Evolutionary conservation across 2,329 filamentous ascomycete species (phyloP).

Genomic region (Aureobasidium sp.): DNA sequence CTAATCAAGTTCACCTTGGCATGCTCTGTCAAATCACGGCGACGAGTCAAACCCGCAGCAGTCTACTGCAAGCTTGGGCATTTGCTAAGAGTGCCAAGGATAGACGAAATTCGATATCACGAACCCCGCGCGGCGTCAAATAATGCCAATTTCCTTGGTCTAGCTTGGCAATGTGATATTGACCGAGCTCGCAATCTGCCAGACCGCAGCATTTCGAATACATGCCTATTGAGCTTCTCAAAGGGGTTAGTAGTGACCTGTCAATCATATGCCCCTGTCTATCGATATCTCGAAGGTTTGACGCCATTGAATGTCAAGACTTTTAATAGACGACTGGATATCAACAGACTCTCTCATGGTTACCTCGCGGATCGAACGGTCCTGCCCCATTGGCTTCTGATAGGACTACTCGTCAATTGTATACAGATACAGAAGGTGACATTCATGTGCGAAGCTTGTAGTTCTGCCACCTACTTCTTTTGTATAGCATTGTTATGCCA

Average conservation of each 20-base stretch:
- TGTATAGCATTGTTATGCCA: not conserved
- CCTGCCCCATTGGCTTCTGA: conserved; percentile 1
- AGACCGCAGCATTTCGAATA: not conserved
- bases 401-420: not conserved
- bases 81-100: conserved; percentile 5
- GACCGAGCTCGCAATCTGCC: not conserved
- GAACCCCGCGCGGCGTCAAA: not conserved
- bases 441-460: not conserved
- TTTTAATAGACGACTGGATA: not conserved
- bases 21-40: not conserved
- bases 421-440: conserved; percentile 1
- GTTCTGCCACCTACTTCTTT: not conserved
- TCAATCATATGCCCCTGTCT: not conserved
- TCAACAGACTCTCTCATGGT: not conserved
- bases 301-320: not conserved
- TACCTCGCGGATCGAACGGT: not conserved
- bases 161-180: conserved; percentile 6
- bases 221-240: conserved; percentile 4
- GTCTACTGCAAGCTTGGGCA: not conserved
- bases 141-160: conserved; percentile 8
- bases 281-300: not conserved
- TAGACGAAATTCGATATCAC: not conserved
- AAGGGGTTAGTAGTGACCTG: not conserved
- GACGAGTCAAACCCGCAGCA: not conserved
- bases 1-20: not conserved